Conservation (phyloP, 495 filamentous ascomycete species). For the Penicillium silybi region DNA sequence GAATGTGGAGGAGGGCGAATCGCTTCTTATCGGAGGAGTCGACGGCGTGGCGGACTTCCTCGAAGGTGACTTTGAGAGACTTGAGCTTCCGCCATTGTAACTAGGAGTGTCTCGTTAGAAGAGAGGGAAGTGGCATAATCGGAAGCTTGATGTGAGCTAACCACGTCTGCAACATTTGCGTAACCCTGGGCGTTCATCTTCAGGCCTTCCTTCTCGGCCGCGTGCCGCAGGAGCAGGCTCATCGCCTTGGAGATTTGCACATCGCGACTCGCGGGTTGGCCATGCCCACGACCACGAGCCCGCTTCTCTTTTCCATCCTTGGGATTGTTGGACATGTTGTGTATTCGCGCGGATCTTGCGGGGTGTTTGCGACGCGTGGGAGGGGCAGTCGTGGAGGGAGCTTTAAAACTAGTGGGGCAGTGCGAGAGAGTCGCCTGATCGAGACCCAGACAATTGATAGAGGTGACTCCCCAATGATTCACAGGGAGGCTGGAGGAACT, state of each 20-base stretch:
- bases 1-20: constrained; percentile 59
- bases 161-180: constrained; percentile 71
- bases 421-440: constrained; percentile 4
- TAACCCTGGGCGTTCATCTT: constrained; percentile 75
- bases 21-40: constrained; percentile 82
- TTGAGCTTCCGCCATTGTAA: constrained; percentile 67
- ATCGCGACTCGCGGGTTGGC: constrained; percentile 40
- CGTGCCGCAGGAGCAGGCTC: constrained; percentile 76
- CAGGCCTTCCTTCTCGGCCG: constrained; percentile 73
- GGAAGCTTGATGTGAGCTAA: constrained; percentile 39
- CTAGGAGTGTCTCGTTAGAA: constrained; percentile 31
- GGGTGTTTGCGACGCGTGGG: not conserved
- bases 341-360: not conserved
- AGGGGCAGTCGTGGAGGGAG: not conserved
- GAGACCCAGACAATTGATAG: not conserved
- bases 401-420: constrained; percentile 4
- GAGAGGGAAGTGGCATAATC: not conserved
- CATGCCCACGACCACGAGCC: constrained; percentile 14
- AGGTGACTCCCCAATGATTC: not conserved
- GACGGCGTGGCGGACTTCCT: constrained; percentile 70
- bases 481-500: too few relatives aligned
- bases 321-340: constrained; percentile 1
- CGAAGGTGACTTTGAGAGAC: constrained; percentile 64
- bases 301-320: constrained; percentile 10
- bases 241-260: constrained; percentile 76